Evolutionary conservation across 1,284 basidiomycete species (phyloP).

Genomic region (Filobasidium uniguttulatum): DNA sequence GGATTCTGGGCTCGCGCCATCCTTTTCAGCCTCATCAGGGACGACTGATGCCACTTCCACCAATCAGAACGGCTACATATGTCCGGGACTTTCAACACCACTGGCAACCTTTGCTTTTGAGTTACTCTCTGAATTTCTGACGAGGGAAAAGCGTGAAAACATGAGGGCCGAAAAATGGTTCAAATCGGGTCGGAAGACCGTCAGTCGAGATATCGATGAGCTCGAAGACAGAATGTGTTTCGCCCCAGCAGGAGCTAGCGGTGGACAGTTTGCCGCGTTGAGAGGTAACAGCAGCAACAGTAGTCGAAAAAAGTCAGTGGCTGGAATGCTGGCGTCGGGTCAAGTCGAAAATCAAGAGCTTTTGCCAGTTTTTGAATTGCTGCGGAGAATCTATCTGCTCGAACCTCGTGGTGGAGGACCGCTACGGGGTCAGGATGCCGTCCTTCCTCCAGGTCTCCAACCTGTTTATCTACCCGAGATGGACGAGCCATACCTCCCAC

Average conservation of each 20-base stretch:
- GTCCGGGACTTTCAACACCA: conserved; percentile 13
- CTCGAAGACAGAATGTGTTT: conserved; percentile 30
- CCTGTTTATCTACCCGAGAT: conserved; percentile 8
- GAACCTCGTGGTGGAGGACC: background rate
- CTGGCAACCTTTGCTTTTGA: conserved; percentile 29
- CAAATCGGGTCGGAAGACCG: conserved; percentile 29
- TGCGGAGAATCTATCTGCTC: conserved; percentile 11
- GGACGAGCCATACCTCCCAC: conserved; percentile 14
- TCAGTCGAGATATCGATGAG: conserved; percentile 33
- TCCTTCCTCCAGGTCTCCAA: background rate
- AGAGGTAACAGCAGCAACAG: no score
- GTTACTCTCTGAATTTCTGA: conserved; percentile 31
- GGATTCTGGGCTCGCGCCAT: no score
- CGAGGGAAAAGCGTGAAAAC: conserved; percentile 34
- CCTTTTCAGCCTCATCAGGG: background rate
- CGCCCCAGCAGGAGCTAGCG: conserved; percentile 2
- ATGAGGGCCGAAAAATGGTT: conserved; percentile 35
- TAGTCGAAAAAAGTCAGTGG: no score
- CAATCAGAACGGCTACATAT: no score
- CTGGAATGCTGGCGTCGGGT: no score
- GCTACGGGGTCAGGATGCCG: background rate
- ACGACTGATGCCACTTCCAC: no score
- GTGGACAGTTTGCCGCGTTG: background rate
- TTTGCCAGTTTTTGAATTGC: conserved; percentile 12
- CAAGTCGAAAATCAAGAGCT: background rate